A percentile compares a stretch with the other conserved stretches of the same genome.
Evolutionary conservation across 1,139 yeast species (phyloP).

Genomic region (Blastobotrys illinoisensis): DNA sequence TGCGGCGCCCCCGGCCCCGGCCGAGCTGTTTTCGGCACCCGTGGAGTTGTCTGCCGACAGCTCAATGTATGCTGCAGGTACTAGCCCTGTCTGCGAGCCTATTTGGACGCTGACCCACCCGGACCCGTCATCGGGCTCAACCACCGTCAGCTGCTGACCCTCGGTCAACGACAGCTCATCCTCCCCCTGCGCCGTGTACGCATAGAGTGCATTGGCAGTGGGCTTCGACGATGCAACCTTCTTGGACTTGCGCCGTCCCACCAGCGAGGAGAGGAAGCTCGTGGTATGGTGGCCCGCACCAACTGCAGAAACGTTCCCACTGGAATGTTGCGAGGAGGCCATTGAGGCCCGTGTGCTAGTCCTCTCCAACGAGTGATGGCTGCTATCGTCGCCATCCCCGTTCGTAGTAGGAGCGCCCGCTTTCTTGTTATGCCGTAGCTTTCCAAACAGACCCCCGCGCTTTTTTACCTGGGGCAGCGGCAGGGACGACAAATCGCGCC

Average conservation of each 20-base stretch:
- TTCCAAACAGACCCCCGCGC: conserved; percentile 25
- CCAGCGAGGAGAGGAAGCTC: conserved; percentile 15
- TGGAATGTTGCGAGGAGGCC: conserved; percentile 5
- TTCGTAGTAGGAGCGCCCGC: neutral
- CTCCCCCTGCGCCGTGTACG: conserved; percentile 62
- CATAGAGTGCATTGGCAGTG: conserved; percentile 49
- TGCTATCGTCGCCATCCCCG: conserved; percentile 7
- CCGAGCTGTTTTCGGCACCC: conserved; percentile 7
- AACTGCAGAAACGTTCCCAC: neutral
- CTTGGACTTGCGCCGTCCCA: conserved; percentile 11
- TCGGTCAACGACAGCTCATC: conserved; percentile 64
- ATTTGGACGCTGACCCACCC: conserved; percentile 77
- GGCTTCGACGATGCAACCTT: conserved; percentile 7
- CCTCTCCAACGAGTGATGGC: neutral
- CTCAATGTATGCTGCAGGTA: conserved; percentile 81
- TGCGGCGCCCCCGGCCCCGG: conserved; percentile 10
- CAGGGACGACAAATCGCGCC: conserved; percentile 37
- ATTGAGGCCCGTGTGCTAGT: conserved; percentile 3
- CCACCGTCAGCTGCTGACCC: conserved; percentile 57
- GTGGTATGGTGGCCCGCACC: conserved; percentile 13
- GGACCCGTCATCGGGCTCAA: conserved; percentile 76
- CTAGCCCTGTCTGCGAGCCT: conserved; percentile 59
- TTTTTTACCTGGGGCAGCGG: conserved; percentile 32
- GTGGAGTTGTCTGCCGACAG: conserved; percentile 11
- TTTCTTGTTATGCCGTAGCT: conserved; percentile 9